phyloP scores from a whole-genome alignment of 768 basidiomycete genomes.

The Tricholoma sp. region DNA sequence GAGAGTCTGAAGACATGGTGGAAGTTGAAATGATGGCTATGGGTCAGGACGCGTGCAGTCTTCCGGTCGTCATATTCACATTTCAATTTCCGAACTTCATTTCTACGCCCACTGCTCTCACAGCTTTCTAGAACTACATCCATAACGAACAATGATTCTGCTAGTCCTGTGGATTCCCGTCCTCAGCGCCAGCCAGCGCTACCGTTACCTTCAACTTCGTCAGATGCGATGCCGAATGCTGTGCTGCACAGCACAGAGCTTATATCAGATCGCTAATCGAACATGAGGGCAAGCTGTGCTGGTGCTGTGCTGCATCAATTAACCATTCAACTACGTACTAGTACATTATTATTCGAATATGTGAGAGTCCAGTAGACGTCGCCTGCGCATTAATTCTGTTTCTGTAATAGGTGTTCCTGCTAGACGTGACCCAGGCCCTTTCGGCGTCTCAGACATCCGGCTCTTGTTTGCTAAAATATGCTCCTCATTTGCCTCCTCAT shows the following conservation, averaged over 20 bases:
- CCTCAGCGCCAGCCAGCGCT: no score
- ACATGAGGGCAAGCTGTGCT: slow-evolving; percentile 28
- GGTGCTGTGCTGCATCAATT: slow-evolving; percentile 7
- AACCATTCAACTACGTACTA: slow-evolving; percentile 6
- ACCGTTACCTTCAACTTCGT: no score
- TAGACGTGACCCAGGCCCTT: slow-evolving; percentile 31
- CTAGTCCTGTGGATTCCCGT: no score
- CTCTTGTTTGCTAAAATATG: not conserved
- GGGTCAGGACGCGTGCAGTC: slow-evolving; percentile 19
- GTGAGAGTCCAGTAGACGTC: slow-evolving; percentile 72
- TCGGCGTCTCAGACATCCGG: slow-evolving; percentile 15
- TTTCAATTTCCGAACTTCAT: slow-evolving; percentile 20
- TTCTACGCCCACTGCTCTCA: not conserved
- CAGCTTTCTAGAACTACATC: not conserved
- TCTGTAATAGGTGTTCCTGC: slow-evolving; percentile 72
- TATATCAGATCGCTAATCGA: slow-evolving; percentile 23
- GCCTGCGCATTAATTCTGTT: slow-evolving; percentile 70
- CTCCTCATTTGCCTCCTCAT: not conserved
- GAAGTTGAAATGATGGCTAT: slow-evolving; percentile 23
- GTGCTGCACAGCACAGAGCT: slow-evolving; percentile 37
- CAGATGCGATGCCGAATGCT: slow-evolving; percentile 27
- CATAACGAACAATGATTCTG: no score
- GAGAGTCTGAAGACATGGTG: slow-evolving; percentile 32
- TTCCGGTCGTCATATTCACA: slow-evolving; percentile 13
- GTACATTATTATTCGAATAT: slow-evolving; percentile 41